These are phyloP conservation scores for Solanum sejunctum DNA, from an alignment of 257 asterid species.

Conservation along the genomic window DNA sequence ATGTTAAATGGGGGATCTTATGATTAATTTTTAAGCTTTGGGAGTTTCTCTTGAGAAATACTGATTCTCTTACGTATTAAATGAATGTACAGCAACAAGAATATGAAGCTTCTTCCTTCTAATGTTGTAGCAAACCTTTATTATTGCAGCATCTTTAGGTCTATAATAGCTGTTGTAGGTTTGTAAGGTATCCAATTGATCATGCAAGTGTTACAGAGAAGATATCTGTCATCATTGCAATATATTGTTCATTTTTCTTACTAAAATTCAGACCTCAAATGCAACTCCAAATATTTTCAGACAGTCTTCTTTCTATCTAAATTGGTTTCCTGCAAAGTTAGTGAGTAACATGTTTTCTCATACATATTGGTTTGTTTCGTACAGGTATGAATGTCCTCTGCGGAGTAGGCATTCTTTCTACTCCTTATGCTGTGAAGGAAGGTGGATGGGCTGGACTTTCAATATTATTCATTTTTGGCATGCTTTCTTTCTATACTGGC, in stretches of 20 bases:
- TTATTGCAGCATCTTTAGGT: background rate
- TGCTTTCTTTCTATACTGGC: slow-evolving; percentile 38
- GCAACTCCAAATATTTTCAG: too few species aligned
- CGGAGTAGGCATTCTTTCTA: slow-evolving; percentile 65
- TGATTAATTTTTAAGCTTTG: background rate
- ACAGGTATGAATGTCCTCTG: slow-evolving; percentile 40
- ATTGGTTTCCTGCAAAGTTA: background rate
- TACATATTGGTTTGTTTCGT: background rate
- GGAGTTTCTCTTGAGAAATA: background rate
- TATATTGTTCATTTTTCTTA: background rate
- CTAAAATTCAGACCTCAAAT: background rate
- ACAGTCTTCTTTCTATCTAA: background rate
- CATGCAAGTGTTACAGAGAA: background rate
- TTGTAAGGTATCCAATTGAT: background rate
- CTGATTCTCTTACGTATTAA: background rate
- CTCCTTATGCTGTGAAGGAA: slow-evolving; percentile 19
- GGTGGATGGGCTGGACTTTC: slow-evolving; percentile 19
- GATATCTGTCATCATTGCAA: background rate
- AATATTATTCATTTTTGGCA: slow-evolving; percentile 9
- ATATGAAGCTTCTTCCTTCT: background rate
- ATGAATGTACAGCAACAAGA: background rate
- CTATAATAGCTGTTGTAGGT: background rate
- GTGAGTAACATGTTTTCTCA: background rate
- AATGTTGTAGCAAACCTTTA: background rate
- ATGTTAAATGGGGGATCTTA: background rate